phyloP scores from a whole-genome alignment of 2,329 filamentous ascomycete species.

The Biscogniauxia mediterranea region DNA sequence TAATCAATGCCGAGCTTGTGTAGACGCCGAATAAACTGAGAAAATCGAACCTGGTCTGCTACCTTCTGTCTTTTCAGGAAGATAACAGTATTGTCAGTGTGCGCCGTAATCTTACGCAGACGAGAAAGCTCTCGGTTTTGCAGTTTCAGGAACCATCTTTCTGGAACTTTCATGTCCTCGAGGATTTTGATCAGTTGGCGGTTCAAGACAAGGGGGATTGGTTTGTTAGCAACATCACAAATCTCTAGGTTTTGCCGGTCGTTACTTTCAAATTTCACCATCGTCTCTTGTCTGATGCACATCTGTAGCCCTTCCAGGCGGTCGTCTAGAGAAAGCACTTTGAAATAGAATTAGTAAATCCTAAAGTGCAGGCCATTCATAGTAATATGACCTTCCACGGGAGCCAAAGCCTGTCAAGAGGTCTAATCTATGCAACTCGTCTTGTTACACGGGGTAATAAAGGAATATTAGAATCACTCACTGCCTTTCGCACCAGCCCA shows the following conservation, averaged over 20 bases:
- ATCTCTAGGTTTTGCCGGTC: slow-evolving; percentile 62
- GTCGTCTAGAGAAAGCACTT: slow-evolving; percentile 62
- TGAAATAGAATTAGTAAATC: background rate
- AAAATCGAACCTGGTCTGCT: slow-evolving; percentile 58
- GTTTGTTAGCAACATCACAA: slow-evolving; percentile 65
- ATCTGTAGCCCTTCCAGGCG: slow-evolving; percentile 57
- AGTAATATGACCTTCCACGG: slow-evolving; percentile 31
- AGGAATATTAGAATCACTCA: too few relatives aligned
- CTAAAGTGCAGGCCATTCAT: background rate
- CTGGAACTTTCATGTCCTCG: slow-evolving; percentile 68
- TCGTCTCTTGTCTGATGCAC: slow-evolving; percentile 63
- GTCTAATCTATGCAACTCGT: too few relatives aligned
- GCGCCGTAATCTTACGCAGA: slow-evolving; percentile 58
- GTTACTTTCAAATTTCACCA: slow-evolving; percentile 71
- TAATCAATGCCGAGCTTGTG: slow-evolving; percentile 61
- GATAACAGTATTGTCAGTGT: slow-evolving; percentile 58
- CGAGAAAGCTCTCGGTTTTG: slow-evolving; percentile 62
- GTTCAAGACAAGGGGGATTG: slow-evolving; percentile 70
- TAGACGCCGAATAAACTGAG: slow-evolving; percentile 60
- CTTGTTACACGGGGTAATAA: too few relatives aligned
- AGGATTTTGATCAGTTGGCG: slow-evolving; percentile 82
- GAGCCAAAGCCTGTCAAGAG: too few relatives aligned
- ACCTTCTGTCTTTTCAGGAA: slow-evolving; percentile 64
- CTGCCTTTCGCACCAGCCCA: slow-evolving; percentile 72
- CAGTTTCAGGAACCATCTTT: slow-evolving; percentile 59